Evolutionary conservation across 257 asterid species (phyloP).

Genomic region (Nicotiana benthamiana): DNA sequence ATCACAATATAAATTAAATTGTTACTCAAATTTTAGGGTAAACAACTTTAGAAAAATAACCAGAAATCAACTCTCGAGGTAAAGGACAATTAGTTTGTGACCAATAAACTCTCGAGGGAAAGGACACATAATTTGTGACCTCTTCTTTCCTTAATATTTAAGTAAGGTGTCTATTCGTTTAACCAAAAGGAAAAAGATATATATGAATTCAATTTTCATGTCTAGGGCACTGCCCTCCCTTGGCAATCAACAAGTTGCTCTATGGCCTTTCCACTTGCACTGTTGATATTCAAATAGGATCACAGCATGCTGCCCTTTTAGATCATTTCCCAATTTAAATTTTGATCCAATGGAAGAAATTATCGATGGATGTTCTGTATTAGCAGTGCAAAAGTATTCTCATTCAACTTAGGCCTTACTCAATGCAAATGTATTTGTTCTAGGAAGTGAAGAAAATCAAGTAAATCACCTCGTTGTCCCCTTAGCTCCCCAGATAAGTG

Average conservation of each 20-base stretch:
- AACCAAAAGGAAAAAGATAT: background rate
- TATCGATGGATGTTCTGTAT: background rate
- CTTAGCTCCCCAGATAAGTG: background rate
- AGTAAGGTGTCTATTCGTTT: background rate
- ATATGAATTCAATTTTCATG: background rate
- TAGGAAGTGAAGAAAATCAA: background rate
- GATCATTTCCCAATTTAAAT: background rate
- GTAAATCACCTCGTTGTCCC: background rate
- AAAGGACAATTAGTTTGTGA: background rate
- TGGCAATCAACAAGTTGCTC: background rate
- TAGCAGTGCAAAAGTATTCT: background rate
- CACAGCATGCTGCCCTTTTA: background rate
- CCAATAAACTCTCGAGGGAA: background rate
- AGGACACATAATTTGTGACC: slow-evolving; percentile 1
- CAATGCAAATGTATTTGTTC: background rate
- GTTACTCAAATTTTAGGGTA: no score
- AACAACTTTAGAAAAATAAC: background rate
- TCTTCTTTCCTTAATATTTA: background rate
- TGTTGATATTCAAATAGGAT: background rate
- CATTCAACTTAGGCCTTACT: background rate
- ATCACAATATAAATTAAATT: no score
- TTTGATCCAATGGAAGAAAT: background rate
- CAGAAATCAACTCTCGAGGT: background rate
- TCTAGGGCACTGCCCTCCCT: background rate
- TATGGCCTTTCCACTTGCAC: background rate